Evolutionary conservation across 768 basidiomycete genomes (phyloP).

Genomic region (Termitomyces sp.): DNA sequence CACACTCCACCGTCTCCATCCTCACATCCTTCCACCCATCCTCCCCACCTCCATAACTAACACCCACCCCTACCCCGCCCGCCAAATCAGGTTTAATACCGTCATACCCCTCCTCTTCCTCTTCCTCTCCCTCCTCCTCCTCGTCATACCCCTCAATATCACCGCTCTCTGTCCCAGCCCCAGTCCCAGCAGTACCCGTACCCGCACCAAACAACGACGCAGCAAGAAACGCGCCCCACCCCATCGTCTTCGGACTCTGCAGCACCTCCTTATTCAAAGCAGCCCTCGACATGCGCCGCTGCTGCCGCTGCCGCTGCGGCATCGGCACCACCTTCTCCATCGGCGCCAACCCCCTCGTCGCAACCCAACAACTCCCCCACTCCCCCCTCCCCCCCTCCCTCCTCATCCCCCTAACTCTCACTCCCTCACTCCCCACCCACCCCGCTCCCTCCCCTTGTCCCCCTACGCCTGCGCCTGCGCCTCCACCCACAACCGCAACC

Average conservation of each 20-base stretch:
- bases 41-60: slow-evolving; percentile 51
- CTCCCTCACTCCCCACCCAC: slow-evolving; percentile 45
- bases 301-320: slow-evolving; percentile 1
- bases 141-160: slow-evolving; percentile 16
- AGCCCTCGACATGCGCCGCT: background rate
- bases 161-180: slow-evolving; percentile 32
- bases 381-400: slow-evolving; percentile 61
- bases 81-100: slow-evolving; percentile 43
- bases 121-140: slow-evolving; percentile 43
- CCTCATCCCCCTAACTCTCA: slow-evolving; percentile 48
- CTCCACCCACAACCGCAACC: slow-evolving; percentile 64
- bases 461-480: slow-evolving; percentile 31
- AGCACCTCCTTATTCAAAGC: slow-evolving; percentile 2
- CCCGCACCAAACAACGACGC: slow-evolving; percentile 32
- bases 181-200: slow-evolving; percentile 43
- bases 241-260: slow-evolving; percentile 21
- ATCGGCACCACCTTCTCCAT: slow-evolving; percentile 42
- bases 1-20: slow-evolving; percentile 91
- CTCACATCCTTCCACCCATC: slow-evolving; percentile 64
- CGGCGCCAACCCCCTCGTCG: slow-evolving; percentile 55
- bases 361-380: slow-evolving; percentile 71
- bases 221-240: slow-evolving; percentile 40
- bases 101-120: slow-evolving; percentile 37
- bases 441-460: slow-evolving; percentile 45
- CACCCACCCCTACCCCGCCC: slow-evolving; percentile 51